Percentiles rank a stretch among this genome's conserved stretches.
These are phyloP conservation scores for Striga hermonthica DNA, from an alignment of 305 asterid species.

Conservation along the genomic window DNA sequence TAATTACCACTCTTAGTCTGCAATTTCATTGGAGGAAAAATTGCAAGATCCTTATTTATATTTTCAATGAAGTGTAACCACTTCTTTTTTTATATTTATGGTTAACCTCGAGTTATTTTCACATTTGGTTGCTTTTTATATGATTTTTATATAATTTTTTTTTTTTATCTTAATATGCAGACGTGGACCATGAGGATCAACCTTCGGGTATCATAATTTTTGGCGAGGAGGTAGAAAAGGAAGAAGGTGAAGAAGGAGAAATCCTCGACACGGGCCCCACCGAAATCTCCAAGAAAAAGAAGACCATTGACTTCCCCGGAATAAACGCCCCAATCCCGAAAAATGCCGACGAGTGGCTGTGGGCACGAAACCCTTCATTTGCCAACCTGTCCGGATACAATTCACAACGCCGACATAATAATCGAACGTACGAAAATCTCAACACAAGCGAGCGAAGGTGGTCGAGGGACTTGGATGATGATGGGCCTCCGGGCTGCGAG, in stretches of 20 bases:
- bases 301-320: slow-evolving; percentile 81
- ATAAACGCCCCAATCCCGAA: slow-evolving; percentile 91
- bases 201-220: slow-evolving; percentile 96
- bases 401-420: slow-evolving; percentile 44
- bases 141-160: neutral
- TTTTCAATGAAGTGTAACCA: neutral
- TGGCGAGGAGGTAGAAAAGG: slow-evolving; percentile 57
- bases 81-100: neutral
- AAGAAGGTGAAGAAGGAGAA: slow-evolving; percentile 81
- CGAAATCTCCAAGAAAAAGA: slow-evolving; percentile 50
- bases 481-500: slow-evolving; percentile 81
- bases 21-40: no score
- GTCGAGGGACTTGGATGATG: slow-evolving; percentile 45
- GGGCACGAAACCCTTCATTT: slow-evolving; percentile 55
- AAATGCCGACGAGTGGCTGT: slow-evolving; percentile 65
- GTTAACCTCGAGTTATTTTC: neutral
- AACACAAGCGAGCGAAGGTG: slow-evolving; percentile 41
- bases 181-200: slow-evolving; percentile 56
- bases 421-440: slow-evolving; percentile 41
- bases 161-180: no score
- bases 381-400: slow-evolving; percentile 37
- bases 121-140: neutral
- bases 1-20: no score
- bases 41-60: neutral
- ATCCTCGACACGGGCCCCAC: slow-evolving; percentile 43